These are phyloP conservation scores for Xylaria arbuscula DNA, from an alignment of 2,329 filamentous ascomycete genomes.

Conservation along the genomic window DNA sequence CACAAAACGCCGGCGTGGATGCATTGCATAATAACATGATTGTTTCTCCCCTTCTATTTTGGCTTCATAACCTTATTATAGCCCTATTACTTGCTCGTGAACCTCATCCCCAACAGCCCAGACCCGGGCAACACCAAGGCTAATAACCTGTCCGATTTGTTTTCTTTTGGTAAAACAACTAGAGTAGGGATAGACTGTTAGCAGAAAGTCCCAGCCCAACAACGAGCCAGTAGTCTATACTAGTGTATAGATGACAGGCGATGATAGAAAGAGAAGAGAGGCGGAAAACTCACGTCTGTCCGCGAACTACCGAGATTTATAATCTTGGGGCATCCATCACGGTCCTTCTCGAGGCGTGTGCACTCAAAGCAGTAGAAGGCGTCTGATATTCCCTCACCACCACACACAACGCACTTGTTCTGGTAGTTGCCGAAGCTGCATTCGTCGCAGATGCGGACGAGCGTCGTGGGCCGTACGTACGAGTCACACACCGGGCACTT, in stretches of 20 bases:
- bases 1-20: slow-evolving; percentile 45
- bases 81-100: slow-evolving; percentile 6
- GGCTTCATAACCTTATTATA: background rate
- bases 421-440: slow-evolving; percentile 99
- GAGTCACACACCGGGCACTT: slow-evolving; percentile 99
- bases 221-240: too few species aligned
- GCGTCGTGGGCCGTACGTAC: slow-evolving; percentile 96
- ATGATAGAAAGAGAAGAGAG: slow-evolving; percentile 56
- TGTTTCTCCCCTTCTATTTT: background rate
- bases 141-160: slow-evolving; percentile 72
- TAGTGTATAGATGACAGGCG: background rate
- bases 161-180: slow-evolving; percentile 75
- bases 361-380: slow-evolving; percentile 99
- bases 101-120: slow-evolving; percentile 51
- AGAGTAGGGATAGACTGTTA: slow-evolving; percentile 41
- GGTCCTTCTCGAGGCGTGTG: slow-evolving; percentile 94
- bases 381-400: slow-evolving; percentile 96
- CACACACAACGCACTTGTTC: slow-evolving; percentile 99
- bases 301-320: slow-evolving; percentile 96
- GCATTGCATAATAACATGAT: slow-evolving; percentile 33
- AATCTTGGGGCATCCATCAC: slow-evolving; percentile 98
- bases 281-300: slow-evolving; percentile 77
- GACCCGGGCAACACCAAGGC: slow-evolving; percentile 60
- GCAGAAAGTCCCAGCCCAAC: slow-evolving; percentile 27
- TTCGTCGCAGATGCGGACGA: slow-evolving; percentile 98